Evolutionary conservation across 306 rosid species (phyloP), one percentile per base, ranked within the genome.

Genomic region (Psophocarpus tetragonolobus): DNA sequence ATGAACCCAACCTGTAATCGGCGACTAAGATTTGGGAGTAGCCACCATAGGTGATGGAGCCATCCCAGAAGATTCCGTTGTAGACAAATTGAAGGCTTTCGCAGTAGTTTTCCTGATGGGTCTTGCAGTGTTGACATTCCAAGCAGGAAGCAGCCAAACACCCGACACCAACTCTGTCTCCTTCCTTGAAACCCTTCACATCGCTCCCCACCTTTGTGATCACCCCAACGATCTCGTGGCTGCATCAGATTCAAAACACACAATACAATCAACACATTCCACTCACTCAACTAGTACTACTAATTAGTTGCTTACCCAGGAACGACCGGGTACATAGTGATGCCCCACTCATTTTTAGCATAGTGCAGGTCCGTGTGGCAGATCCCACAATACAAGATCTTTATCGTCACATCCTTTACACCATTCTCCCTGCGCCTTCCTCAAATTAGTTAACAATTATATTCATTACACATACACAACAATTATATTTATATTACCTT

Each of bases 61-160:
- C 97, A 75, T 91, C 97, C 97, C 94, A 90, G 89, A 91, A 90
- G 71, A 91, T 13, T 18, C 97, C 91, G 4, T 91, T 91, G 80
- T 88, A 90, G 0, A 80, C 29, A 41, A 88, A 87, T 73, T 87
- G 87, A 26, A 85, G 0, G 3, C 87, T 68, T 0, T 84, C 86
- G 24, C 97, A 91, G 85, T 91, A 91, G 21, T 91, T 89, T 76
- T 91, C 94, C 33, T 85, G 83, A 44, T 84, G 78, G 11, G 12
- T 71, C 0, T 82, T 75, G 79, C 97, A 91, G 30, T 80, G 47
- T 21, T 91, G 89, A 29, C 97, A 91, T 4, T 85, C 79, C 84
- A 91, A 76, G 54, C 97, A 91, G 0, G 97, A 14, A 24, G 92
- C 88, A 0, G 90, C 97, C 78, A 91, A 71, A 73, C 92, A 88